A percentile compares a stretch with the other conserved stretches of the same genome.
Conservation (phyloP, 1,139 yeast genomes). For the Hansenula lynferdii region DNA sequence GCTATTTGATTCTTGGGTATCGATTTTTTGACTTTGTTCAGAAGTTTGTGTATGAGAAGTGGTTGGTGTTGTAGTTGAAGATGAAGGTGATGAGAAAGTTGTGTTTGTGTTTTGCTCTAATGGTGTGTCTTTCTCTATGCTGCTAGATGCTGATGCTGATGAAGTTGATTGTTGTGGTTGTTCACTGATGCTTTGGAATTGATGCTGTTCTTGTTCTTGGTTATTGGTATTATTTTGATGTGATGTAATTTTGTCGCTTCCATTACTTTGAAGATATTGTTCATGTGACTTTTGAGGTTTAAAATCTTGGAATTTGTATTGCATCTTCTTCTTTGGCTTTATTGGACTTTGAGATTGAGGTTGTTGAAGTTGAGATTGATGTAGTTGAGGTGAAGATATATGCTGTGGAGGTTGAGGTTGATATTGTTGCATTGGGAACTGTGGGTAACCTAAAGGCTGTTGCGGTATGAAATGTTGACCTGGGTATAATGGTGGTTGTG, state of each 20-base stretch:
- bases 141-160: background rate
- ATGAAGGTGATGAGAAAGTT: conserved; percentile 5
- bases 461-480: background rate
- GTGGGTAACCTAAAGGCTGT: background rate
- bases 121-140: conserved; percentile 8
- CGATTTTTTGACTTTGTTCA: background rate
- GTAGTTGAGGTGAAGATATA: background rate
- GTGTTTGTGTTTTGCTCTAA: background rate
- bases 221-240: background rate
- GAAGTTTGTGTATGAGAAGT: too few relatives aligned
- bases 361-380: background rate
- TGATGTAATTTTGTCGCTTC: background rate
- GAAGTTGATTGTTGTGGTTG: too few relatives aligned
- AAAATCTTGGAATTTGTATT: background rate
- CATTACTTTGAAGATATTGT: background rate
- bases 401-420: background rate
- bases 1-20: background rate
- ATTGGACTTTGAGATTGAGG: background rate
- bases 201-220: conserved; percentile 1
- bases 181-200: background rate
- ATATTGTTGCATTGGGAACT: too few relatives aligned
- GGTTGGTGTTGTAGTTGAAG: conserved; percentile 6
- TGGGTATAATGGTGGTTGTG: too few relatives aligned
- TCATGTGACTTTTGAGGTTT: background rate
- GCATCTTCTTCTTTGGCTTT: background rate